Conservation (phyloP, 2,329 filamentous ascomycete species). For the Lecanicillium sp. region DNA sequence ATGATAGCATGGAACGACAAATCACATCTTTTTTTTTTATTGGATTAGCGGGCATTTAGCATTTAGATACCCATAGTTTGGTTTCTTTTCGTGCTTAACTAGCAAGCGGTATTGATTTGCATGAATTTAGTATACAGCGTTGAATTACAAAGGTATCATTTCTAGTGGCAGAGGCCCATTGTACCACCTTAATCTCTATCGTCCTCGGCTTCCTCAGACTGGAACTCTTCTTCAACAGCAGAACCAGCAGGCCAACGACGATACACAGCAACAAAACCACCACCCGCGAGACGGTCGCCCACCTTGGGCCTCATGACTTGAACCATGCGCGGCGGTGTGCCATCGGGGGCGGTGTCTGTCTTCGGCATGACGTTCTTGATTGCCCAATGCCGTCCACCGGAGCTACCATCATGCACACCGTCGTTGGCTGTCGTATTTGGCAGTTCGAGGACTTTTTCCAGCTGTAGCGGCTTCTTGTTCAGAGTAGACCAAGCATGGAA, state of each 20-base stretch:
- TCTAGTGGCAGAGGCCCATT: no score
- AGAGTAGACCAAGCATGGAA: constrained; percentile 43
- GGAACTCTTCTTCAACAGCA: not conserved
- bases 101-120: no score
- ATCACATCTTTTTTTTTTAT: not conserved
- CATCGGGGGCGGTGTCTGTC: constrained; percentile 4
- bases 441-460: constrained; percentile 55
- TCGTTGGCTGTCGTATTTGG: constrained; percentile 29
- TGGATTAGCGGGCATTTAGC: constrained; percentile 5
- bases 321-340: constrained; percentile 15
- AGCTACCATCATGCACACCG: constrained; percentile 35
- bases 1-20: constrained; percentile 5
- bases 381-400: constrained; percentile 55
- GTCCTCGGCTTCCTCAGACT: not conserved
- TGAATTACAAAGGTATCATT: not conserved
- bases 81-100: not conserved
- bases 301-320: constrained; percentile 35
- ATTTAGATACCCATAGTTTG: constrained; percentile 6
- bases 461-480: constrained; percentile 42
- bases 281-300: constrained; percentile 29
- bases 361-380: constrained; percentile 39
- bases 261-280: constrained; percentile 32
- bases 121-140: not conserved
- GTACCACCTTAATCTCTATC: no score
- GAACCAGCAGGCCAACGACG: constrained; percentile 21